Evolutionary conservation across 1,139 yeast genomes (phyloP).

Genomic region (Petasospora rhodanensis): DNA sequence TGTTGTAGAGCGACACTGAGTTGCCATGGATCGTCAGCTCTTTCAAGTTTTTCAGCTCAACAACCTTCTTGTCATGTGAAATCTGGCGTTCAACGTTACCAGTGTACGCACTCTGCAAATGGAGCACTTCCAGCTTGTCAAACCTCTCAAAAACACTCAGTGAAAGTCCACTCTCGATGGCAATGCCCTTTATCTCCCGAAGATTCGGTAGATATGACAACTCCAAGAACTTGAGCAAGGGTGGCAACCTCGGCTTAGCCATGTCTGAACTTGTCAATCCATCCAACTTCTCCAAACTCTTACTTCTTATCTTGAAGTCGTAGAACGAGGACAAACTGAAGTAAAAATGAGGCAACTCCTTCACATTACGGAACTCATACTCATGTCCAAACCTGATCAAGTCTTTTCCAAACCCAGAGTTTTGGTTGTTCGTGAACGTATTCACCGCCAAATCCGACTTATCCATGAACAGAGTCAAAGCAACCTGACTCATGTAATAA

Average conservation of each 20-base stretch:
- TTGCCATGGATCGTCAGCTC: constrained; percentile 17
- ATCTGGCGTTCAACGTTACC: constrained; percentile 12
- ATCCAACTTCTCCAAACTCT: constrained; percentile 8
- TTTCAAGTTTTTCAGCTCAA: constrained; percentile 8
- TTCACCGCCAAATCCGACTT: constrained; percentile 7
- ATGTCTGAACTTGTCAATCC: constrained; percentile 18
- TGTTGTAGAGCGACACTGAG: constrained; percentile 12
- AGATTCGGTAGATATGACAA: constrained; percentile 17
- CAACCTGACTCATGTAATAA: constrained; percentile 11
- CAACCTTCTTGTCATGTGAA: background rate
- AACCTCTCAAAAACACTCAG: constrained; percentile 18
- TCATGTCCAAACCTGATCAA: constrained; percentile 17
- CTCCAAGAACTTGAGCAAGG: constrained; percentile 17
- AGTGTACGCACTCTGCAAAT: constrained; percentile 18
- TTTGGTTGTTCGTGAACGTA: background rate
- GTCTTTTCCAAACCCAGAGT: constrained; percentile 3
- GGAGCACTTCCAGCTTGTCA: constrained; percentile 10
- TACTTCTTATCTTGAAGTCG: constrained; percentile 17
- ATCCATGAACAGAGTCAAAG: constrained; percentile 9
- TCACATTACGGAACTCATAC: constrained; percentile 14
- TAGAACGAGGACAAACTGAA: constrained; percentile 12
- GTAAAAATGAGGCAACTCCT: constrained; percentile 15
- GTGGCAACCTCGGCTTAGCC: constrained; percentile 18
- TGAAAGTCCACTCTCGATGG: constrained; percentile 19
- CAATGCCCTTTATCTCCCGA: constrained; percentile 13